Conservation (phyloP, 2,329 filamentous ascomycete genomes). For the Botryotinia convoluta region DNA sequence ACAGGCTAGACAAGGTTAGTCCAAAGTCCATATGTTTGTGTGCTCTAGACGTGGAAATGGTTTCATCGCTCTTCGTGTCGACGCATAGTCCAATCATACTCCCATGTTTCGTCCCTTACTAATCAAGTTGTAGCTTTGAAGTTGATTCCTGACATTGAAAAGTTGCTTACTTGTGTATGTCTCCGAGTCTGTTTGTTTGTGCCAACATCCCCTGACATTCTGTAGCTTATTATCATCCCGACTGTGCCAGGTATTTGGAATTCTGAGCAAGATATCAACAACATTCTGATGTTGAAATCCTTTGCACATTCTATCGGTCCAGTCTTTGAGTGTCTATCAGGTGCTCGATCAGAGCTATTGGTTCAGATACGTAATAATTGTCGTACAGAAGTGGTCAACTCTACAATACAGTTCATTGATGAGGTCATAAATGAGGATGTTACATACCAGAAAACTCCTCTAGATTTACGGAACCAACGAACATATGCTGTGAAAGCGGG, state of each 20-base stretch:
- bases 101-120: neutral
- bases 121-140: slow-evolving; percentile 57
- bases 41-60: neutral
- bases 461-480: slow-evolving; percentile 86
- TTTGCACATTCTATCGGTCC: slow-evolving; percentile 68
- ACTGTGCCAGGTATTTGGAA: slow-evolving; percentile 62
- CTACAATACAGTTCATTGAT: slow-evolving; percentile 63
- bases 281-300: slow-evolving; percentile 81
- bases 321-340: slow-evolving; percentile 64
- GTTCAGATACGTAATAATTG: slow-evolving; percentile 69
- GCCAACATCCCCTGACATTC: slow-evolving; percentile 27
- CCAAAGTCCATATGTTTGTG: neutral
- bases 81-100: neutral
- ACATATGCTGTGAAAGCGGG: slow-evolving; percentile 87
- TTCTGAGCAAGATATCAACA: slow-evolving; percentile 79
- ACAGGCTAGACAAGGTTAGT: slow-evolving; percentile 63
- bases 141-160: slow-evolving; percentile 75
- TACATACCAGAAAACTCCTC: slow-evolving; percentile 69
- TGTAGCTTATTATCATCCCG: slow-evolving; percentile 72
- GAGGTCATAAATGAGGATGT: slow-evolving; percentile 78
- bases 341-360: slow-evolving; percentile 63
- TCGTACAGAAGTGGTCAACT: slow-evolving; percentile 56
- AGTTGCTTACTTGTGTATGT: slow-evolving; percentile 67
- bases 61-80: neutral
- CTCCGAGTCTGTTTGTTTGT: slow-evolving; percentile 25